Conservation (phyloP, 129 eudicot species). For the Ambrosia trifida region DNA sequence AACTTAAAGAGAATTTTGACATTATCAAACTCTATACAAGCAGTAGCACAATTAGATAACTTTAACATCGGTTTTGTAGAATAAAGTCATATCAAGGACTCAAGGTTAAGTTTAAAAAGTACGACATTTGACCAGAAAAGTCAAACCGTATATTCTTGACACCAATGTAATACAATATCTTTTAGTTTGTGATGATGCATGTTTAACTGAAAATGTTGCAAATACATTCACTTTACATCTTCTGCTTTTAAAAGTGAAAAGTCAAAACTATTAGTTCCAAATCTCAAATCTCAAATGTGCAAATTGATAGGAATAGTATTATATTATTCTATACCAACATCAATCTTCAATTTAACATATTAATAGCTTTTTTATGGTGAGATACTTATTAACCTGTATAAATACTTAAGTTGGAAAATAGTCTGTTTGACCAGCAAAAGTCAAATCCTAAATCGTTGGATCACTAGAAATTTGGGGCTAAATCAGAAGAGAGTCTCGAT, state of each 20-base stretch:
- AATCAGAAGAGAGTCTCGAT: neutral
- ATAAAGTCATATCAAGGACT: neutral
- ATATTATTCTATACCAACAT: neutral
- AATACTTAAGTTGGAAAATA: constrained; percentile 1
- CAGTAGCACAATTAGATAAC: neutral
- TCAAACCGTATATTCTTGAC: constrained; percentile 7
- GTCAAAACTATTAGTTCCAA: constrained; percentile 19
- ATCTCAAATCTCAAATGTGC: constrained; percentile 10
- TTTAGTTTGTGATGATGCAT: neutral
- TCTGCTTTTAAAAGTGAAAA: neutral
- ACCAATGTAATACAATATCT: neutral
- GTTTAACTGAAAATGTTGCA: neutral
- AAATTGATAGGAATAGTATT: neutral
- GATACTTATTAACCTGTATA: neutral
- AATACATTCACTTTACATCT: constrained; percentile 16
- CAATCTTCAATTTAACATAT: neutral
- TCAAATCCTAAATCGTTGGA: constrained; percentile 26
- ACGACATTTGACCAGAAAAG: constrained; percentile 8
- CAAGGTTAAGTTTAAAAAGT: neutral
- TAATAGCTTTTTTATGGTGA: constrained; percentile 7
- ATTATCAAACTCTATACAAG: neutral
- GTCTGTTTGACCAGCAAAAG: constrained; percentile 26
- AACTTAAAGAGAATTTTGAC: neutral
- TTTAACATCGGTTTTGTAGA: neutral
- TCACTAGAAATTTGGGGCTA: constrained; percentile 11